Evolutionary conservation across 371 early-diverging fungal species (phyloP).

Genomic region (Coemansia sp.): DNA sequence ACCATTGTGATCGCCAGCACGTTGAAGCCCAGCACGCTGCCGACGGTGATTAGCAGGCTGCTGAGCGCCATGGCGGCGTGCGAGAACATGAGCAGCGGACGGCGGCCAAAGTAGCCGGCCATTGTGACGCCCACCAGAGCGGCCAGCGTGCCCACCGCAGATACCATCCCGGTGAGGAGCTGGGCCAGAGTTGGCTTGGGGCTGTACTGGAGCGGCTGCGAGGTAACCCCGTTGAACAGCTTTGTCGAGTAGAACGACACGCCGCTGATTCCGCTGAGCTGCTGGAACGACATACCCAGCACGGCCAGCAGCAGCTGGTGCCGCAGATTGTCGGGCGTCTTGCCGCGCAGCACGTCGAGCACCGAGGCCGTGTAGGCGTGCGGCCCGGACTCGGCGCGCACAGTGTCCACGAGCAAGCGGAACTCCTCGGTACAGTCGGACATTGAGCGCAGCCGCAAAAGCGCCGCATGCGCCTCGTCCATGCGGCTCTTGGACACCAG

Average conservation of each 20-base stretch:
- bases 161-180: constrained; percentile 53
- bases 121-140: constrained; percentile 56
- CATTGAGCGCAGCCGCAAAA: constrained; percentile 59
- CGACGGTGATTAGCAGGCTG: constrained; percentile 59
- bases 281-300: constrained; percentile 68
- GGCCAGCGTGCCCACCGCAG: constrained; percentile 54
- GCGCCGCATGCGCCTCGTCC: constrained; percentile 56
- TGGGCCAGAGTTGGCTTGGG: constrained; percentile 29
- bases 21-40: constrained; percentile 51
- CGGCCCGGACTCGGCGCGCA: constrained; percentile 27
- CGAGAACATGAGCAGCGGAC: constrained; percentile 68
- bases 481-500: constrained; percentile 57
- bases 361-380: constrained; percentile 34
- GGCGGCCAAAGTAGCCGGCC: constrained; percentile 73
- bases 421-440: constrained; percentile 59
- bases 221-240: constrained; percentile 17
- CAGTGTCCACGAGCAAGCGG: constrained; percentile 39
- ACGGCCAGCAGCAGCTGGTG: constrained; percentile 51
- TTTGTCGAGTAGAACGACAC: constrained; percentile 73
- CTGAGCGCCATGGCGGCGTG: constrained; percentile 59
- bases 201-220: background rate
- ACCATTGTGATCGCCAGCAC: constrained; percentile 65
- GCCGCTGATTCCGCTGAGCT: constrained; percentile 82
- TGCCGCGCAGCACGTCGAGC: constrained; percentile 41
- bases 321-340: constrained; percentile 44